Evolutionary conservation across 257 asterid species (phyloP).

Genomic region (Capsicum rhomboideum): DNA sequence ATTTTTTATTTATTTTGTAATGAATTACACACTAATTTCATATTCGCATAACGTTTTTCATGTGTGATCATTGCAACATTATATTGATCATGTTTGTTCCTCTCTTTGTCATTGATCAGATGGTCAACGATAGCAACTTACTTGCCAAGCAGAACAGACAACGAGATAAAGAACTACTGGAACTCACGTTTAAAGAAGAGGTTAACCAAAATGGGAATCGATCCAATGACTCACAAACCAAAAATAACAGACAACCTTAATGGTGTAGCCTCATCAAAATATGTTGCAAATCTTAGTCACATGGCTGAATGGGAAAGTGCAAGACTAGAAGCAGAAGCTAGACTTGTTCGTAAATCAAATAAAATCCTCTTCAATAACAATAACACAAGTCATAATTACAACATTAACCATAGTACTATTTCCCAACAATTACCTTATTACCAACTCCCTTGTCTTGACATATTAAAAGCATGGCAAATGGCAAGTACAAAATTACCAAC

Average conservation of each 20-base stretch:
- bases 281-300: slow-evolving; percentile 22
- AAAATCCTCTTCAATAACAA: background rate
- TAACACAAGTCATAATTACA: background rate
- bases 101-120: slow-evolving; percentile 1
- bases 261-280: background rate
- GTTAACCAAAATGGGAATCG: slow-evolving; percentile 22
- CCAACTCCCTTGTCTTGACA: slow-evolving; percentile 14
- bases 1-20: background rate
- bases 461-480: slow-evolving; percentile 16
- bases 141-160: slow-evolving; percentile 23
- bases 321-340: slow-evolving; percentile 27
- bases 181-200: slow-evolving; percentile 25
- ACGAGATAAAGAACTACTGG: slow-evolving; percentile 24
- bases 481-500: background rate
- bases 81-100: background rate
- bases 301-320: slow-evolving; percentile 37
- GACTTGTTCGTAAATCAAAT: slow-evolving; percentile 9
- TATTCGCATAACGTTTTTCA: too few species aligned
- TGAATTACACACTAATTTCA: too few species aligned
- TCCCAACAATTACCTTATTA: background rate
- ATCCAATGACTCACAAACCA: slow-evolving; percentile 25
- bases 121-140: slow-evolving; percentile 22
- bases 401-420: background rate
- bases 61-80: background rate
- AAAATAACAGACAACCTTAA: background rate